Evolutionary conservation across 257 asterid genomes (phyloP), one percentile per base, ranked within the genome.

Genomic region (Ilex aquifolium): DNA sequence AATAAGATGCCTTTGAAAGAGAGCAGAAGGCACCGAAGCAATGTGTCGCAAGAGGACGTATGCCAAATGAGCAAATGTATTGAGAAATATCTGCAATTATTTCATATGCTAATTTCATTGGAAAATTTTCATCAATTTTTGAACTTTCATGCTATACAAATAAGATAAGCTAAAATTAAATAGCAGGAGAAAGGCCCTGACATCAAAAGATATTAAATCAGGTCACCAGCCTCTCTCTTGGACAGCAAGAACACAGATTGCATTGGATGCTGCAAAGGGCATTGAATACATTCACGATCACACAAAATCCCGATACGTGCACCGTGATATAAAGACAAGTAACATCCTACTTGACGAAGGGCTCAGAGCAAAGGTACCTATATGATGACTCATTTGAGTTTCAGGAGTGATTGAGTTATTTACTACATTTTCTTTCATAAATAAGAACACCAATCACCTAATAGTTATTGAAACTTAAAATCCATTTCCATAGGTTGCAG

Each of bases 221-320:
- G 97, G 97, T 56, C 87, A 76, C 55, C 85, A 83, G 80, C 91
- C 95, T 54, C 81, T 87, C 14, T 81, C 88, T 9, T 90, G 97
- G 97, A 82, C 75, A 49, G 88, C 95, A 67, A 85, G 97, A 77
- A 76, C 84, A 52, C 95, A 90, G 65, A 61, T 90, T 65, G 92
- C 95, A 48, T 64, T 83, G 46, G 92, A 90, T 76, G 79, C 91
- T 62, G 95, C 95, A 36, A 81, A 82, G 69, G 97, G 95, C 3
- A 83, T 90, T 21, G 97, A 90, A 29, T 90, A 90, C 77, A 90
- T 90, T 62, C 97, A 90, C 39, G 97, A 90, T 65, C 95, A 85
- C 74, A 90, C 95, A 11, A 87, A 87, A 70, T 61, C 90, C 17
- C 79, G 76, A 54, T 90, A 85, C 5, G 95, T 90, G 48, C 95